Percentiles rank a stretch among this genome's conserved stretches.
Conservation (phyloP, 306 rosid genomes). For the Pueraria montana region DNA sequence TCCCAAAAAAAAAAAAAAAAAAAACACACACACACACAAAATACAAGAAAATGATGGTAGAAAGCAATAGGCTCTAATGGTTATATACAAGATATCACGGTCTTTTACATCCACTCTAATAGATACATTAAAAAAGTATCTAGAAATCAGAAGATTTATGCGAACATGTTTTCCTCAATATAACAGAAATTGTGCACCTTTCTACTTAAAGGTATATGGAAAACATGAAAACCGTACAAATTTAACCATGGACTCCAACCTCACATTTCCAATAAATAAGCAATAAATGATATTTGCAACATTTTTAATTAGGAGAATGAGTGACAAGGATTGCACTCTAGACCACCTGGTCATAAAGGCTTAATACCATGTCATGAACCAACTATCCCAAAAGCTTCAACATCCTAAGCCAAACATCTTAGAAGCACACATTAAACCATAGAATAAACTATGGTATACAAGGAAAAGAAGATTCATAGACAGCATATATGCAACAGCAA, state of each 20-base stretch:
- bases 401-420: constrained; percentile 42
- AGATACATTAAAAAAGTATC: constrained; percentile 10
- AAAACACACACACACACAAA: background rate
- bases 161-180: constrained; percentile 2
- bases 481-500: constrained; percentile 33
- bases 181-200: constrained; percentile 5
- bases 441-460: constrained; percentile 17
- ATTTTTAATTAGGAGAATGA: background rate
- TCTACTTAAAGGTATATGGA: constrained; percentile 25
- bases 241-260: constrained; percentile 9
- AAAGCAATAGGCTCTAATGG: constrained; percentile 21
- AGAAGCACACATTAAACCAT: constrained; percentile 7
- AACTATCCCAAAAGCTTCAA: background rate
- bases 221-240: constrained; percentile 3
- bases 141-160: constrained; percentile 22
- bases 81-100: constrained; percentile 27
- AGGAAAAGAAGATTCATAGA: background rate
- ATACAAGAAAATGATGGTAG: background rate
- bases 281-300: constrained; percentile 2
- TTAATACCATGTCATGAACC: constrained; percentile 10
- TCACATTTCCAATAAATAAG: constrained; percentile 31
- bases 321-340: background rate
- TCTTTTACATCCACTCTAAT: constrained; percentile 10
- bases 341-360: background rate
- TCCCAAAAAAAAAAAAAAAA: no score